These are phyloP conservation scores for Suillus weaverae DNA, from an alignment of 768 basidiomycete genomes.

Conservation along the genomic window DNA sequence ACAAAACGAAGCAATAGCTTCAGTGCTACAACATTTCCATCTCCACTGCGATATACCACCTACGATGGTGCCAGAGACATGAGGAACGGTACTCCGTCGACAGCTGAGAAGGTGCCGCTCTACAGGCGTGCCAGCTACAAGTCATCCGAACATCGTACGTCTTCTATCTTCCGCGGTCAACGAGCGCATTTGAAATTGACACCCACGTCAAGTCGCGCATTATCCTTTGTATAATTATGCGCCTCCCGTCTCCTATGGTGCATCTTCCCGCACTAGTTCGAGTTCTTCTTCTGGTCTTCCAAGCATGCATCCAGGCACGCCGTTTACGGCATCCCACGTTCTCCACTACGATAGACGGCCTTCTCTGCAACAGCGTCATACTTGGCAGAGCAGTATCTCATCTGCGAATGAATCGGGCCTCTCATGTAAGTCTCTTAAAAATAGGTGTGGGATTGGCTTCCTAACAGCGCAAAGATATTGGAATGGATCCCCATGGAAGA, in stretches of 20 bases:
- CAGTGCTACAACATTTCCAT: conserved; percentile 37
- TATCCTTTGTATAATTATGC: conserved; percentile 33
- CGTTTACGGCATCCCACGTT: conserved; percentile 19
- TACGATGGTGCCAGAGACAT: conserved; percentile 36
- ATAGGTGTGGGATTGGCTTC: conserved; percentile 4
- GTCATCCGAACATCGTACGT: conserved; percentile 46
- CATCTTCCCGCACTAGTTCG: conserved; percentile 53
- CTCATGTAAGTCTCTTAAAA: conserved; percentile 39
- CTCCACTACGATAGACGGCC: conserved; percentile 42
- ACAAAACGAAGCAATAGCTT: conserved; percentile 43
- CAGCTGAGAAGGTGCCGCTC: conserved; percentile 36
- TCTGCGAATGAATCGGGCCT: conserved; percentile 38
- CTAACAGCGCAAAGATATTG: conserved; percentile 12
- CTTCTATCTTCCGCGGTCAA: not conserved
- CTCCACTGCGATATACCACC: conserved; percentile 42
- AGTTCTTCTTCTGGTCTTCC: conserved; percentile 46
- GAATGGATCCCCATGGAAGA: conserved; percentile 23
- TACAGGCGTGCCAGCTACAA: conserved; percentile 46
- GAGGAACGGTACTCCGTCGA: conserved; percentile 31
- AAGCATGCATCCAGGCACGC: conserved; percentile 40
- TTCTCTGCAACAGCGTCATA: conserved; percentile 45
- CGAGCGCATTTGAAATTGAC: conserved; percentile 12
- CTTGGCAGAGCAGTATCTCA: conserved; percentile 46
- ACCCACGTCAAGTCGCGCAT: conserved; percentile 23
- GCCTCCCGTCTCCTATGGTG: conserved; percentile 33